phyloP scores from a whole-genome alignment of 257 asterid genomes.

The Jacaranda copaia region DNA sequence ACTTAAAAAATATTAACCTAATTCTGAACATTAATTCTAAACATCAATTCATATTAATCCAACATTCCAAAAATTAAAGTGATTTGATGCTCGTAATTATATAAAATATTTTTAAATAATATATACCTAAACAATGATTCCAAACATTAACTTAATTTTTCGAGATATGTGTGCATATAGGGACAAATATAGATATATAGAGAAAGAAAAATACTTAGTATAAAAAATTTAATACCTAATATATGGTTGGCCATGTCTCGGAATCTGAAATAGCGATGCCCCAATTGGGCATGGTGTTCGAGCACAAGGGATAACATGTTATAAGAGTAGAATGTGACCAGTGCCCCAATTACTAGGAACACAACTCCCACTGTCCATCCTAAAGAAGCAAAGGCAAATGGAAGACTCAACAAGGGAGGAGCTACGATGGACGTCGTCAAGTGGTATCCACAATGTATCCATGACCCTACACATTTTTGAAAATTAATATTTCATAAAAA shows the following conservation, averaged over 20 bases:
- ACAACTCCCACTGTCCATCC: slow-evolving; percentile 80
- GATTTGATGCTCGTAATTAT: too few species aligned
- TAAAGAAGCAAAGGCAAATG: slow-evolving; percentile 76
- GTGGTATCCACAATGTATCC: slow-evolving; percentile 88
- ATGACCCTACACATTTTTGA: slow-evolving; percentile 57
- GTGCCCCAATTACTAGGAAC: slow-evolving; percentile 61
- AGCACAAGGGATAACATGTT: slow-evolving; percentile 75
- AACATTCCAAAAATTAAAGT: too few species aligned
- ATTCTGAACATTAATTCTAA: too few species aligned
- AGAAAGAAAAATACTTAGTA: background rate
- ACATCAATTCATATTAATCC: too few species aligned
- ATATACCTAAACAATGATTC: too few species aligned
- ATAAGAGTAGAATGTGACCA: slow-evolving; percentile 76
- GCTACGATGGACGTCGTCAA: slow-evolving; percentile 93
- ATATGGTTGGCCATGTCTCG: slow-evolving; percentile 83
- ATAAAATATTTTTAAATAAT: too few species aligned
- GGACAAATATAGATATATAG: background rate
- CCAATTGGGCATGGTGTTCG: slow-evolving; percentile 73
- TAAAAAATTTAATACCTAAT: slow-evolving; percentile 48
- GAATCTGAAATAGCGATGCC: slow-evolving; percentile 75
- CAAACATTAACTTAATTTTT: too few species aligned
- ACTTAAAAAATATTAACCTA: too few species aligned
- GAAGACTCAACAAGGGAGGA: slow-evolving; percentile 82
- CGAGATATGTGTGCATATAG: background rate
- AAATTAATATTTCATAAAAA: background rate